These are phyloP conservation scores for Tylopilus sp. DNA, from an alignment of 768 basidiomycete species.

Conservation along the genomic window DNA sequence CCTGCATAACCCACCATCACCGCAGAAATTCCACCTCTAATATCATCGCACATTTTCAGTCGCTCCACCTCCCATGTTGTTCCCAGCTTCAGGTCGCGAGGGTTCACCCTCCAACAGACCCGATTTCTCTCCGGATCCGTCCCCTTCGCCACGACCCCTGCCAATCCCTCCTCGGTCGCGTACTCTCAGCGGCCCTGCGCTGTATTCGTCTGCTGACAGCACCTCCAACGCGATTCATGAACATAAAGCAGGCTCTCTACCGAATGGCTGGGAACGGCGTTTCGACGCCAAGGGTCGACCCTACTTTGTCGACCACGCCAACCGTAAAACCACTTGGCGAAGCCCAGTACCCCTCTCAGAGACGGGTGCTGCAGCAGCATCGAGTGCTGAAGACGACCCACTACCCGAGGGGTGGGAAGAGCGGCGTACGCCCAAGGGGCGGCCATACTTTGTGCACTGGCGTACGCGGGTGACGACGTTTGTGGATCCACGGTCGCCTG, in stretches of 20 bases:
- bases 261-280: neutral
- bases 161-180: neutral
- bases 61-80: neutral
- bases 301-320: constrained; percentile 36
- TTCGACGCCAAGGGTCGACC: constrained; percentile 13
- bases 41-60: neutral
- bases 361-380: no score
- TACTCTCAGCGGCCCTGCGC: neutral
- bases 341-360: neutral
- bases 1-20: neutral
- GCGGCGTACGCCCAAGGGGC: neutral
- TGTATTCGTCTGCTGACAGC: neutral
- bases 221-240: neutral
- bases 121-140: neutral
- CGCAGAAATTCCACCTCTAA: neutral
- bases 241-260: neutral
- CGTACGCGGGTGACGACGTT: neutral
- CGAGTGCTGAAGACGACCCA: constrained; percentile 51
- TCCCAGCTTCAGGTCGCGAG: neutral
- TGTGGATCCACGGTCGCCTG: neutral
- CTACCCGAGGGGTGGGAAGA: constrained; percentile 86
- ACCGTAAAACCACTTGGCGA: neutral
- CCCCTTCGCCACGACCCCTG: neutral
- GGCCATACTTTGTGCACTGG: neutral
- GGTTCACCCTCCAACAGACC: neutral